These are phyloP conservation scores for Trichoderma sp. DNA, from an alignment of 2,329 filamentous ascomycete genomes.

Conservation along the genomic window DNA sequence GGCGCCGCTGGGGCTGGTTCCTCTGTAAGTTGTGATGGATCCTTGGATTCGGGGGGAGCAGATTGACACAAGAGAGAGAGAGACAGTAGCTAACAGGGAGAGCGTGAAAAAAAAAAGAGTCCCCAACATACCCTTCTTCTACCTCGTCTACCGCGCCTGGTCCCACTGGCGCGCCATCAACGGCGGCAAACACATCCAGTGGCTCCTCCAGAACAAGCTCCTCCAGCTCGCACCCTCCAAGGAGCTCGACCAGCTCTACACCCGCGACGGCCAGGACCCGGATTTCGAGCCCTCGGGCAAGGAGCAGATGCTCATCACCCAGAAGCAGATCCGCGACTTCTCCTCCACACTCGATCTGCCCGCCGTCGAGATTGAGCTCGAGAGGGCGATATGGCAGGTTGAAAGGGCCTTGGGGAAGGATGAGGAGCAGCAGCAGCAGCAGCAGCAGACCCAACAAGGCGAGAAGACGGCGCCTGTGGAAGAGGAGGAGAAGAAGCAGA, in stretches of 20 bases:
- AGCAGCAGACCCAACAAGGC: neutral
- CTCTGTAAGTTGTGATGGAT: slow-evolving; percentile 69
- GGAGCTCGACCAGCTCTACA: slow-evolving; percentile 74
- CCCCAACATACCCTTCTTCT: slow-evolving; percentile 96
- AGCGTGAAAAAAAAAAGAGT: slow-evolving; percentile 50
- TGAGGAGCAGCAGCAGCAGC: slow-evolving; percentile 33
- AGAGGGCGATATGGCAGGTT: slow-evolving; percentile 76
- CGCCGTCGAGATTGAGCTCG: slow-evolving; percentile 70
- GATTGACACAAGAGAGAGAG: neutral
- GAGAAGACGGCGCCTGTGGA: neutral
- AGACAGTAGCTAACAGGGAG: neutral
- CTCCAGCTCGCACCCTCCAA: slow-evolving; percentile 66
- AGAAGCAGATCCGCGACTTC: slow-evolving; percentile 58
- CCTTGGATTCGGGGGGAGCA: neutral
- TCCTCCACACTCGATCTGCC: slow-evolving; percentile 67
- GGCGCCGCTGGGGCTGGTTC: slow-evolving; percentile 79
- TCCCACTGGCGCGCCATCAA: slow-evolving; percentile 86
- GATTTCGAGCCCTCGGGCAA: slow-evolving; percentile 33
- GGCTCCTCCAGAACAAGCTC: slow-evolving; percentile 73
- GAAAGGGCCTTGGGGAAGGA: slow-evolving; percentile 52
- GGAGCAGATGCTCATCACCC: slow-evolving; percentile 50
- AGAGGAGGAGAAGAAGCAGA: slow-evolving; percentile 20
- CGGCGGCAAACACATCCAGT: slow-evolving; percentile 83
- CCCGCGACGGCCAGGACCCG: slow-evolving; percentile 43
- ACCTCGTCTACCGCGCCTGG: slow-evolving; percentile 87